Evolutionary conservation across 225 moss, liverwort and hornwort species (phyloP).

Genomic region (Sphagnum tenellum): DNA sequence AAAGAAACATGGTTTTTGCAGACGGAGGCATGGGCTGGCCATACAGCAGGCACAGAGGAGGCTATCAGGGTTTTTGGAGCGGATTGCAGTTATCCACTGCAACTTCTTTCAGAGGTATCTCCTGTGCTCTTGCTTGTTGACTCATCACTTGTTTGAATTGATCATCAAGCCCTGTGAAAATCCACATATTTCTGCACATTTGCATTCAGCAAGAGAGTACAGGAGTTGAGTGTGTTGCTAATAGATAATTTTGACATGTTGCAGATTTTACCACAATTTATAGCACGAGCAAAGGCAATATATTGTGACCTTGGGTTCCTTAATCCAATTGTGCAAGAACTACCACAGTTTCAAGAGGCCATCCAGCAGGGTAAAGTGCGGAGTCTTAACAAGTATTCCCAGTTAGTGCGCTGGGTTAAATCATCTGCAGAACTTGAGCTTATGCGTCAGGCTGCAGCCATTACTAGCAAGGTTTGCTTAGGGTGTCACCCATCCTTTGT

Average conservation of each 20-base stretch:
- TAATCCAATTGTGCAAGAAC: slow-evolving; percentile 33
- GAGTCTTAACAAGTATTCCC: slow-evolving; percentile 56
- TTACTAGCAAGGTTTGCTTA: slow-evolving; percentile 75
- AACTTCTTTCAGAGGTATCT: slow-evolving; percentile 57
- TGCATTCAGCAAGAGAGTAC: too few relatives aligned
- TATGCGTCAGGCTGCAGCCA: slow-evolving; percentile 75
- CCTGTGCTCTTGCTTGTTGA: not conserved
- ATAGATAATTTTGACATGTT: slow-evolving; percentile 12
- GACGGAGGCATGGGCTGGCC: slow-evolving; percentile 93
- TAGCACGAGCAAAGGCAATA: slow-evolving; percentile 48
- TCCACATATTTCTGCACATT: too few relatives aligned
- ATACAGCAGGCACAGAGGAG: slow-evolving; percentile 66
- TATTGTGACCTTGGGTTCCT: slow-evolving; percentile 57
- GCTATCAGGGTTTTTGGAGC: slow-evolving; percentile 74
- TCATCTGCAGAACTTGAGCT: slow-evolving; percentile 64
- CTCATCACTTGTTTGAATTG: not conserved
- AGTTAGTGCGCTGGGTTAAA: slow-evolving; percentile 77
- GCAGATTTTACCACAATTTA: slow-evolving; percentile 69
- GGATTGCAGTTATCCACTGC: slow-evolving; percentile 38
- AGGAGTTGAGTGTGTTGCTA: not conserved
- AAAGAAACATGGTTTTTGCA: slow-evolving; percentile 31
- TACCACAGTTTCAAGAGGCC: slow-evolving; percentile 62
- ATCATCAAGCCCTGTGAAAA: too few relatives aligned
- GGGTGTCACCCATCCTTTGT: not conserved
- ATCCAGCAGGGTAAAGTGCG: slow-evolving; percentile 55